Conservation (phyloP, 2,329 filamentous ascomycete genomes). For the Neobulgaria alba region DNA sequence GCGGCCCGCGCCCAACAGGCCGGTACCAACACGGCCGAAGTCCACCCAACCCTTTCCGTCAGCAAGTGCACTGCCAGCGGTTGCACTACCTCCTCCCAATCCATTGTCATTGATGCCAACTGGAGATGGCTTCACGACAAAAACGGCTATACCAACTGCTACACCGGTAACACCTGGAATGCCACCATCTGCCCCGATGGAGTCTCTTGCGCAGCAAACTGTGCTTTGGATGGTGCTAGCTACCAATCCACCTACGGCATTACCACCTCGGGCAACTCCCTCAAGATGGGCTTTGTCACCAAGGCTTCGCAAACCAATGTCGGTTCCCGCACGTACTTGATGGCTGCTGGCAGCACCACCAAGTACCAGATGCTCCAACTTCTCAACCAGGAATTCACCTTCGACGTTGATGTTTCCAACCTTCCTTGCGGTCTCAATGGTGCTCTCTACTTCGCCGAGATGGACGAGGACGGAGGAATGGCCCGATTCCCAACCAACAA, state of each 20-base stretch:
- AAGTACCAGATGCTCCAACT: constrained; percentile 60
- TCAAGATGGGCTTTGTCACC: constrained; percentile 51
- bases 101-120: constrained; percentile 47
- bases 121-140: constrained; percentile 50
- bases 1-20: constrained; percentile 39
- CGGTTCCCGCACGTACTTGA: constrained; percentile 54
- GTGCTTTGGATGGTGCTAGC: constrained; percentile 46
- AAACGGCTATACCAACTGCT: constrained; percentile 34
- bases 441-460: constrained; percentile 58
- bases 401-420: constrained; percentile 63
- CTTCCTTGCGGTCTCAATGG: constrained; percentile 65
- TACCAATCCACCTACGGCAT: constrained; percentile 46
- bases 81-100: constrained; percentile 39
- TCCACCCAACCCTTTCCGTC: constrained; percentile 44
- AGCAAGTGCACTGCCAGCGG: constrained; percentile 40
- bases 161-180: constrained; percentile 37
- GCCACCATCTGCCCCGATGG: constrained; percentile 35
- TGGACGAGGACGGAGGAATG: constrained; percentile 54
- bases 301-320: constrained; percentile 37
- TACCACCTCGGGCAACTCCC: constrained; percentile 41
- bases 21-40: constrained; percentile 38
- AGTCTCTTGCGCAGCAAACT: constrained; percentile 39
- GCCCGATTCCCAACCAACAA: constrained; percentile 42
- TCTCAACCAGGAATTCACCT: constrained; percentile 61
- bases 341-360: constrained; percentile 43